Conservation (phyloP, 2,329 filamentous ascomycete genomes). For the Fusarium agapanthi region DNA sequence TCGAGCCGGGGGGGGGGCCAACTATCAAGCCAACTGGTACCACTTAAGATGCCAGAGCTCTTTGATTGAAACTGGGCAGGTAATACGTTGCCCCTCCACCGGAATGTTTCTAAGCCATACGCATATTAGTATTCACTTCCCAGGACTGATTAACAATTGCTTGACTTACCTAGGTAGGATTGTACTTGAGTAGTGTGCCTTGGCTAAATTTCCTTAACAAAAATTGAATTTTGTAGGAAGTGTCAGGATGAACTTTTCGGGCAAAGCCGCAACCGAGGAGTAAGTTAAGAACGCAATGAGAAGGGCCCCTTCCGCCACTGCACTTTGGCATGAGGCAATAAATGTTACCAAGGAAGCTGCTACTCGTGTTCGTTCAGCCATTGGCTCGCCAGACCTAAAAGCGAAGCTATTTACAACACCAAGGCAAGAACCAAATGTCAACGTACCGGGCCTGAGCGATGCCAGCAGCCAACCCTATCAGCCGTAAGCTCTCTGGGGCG, state of each 20-base stretch:
- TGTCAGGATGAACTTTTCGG: neutral
- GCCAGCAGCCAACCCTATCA: neutral
- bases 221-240: neutral
- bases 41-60: too few species aligned
- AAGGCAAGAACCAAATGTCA: neutral
- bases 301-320: neutral
- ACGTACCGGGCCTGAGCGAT: neutral
- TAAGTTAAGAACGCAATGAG: neutral
- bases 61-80: too few species aligned
- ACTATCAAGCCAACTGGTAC: too few species aligned
- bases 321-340: neutral
- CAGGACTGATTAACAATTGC: neutral
- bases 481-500: neutral
- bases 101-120: neutral
- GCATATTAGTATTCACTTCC: neutral
- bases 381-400: neutral
- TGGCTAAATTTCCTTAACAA: neutral
- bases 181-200: neutral
- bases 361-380: neutral
- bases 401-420: neutral
- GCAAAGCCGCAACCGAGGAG: neutral
- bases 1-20: too few species aligned
- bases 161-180: neutral
- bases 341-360: neutral
- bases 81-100: neutral